Evolutionary conservation across 495 filamentous ascomycete species (phyloP), one percentile per base, ranked within the genome.

Genomic region (Penicillium chermesinum): DNA sequence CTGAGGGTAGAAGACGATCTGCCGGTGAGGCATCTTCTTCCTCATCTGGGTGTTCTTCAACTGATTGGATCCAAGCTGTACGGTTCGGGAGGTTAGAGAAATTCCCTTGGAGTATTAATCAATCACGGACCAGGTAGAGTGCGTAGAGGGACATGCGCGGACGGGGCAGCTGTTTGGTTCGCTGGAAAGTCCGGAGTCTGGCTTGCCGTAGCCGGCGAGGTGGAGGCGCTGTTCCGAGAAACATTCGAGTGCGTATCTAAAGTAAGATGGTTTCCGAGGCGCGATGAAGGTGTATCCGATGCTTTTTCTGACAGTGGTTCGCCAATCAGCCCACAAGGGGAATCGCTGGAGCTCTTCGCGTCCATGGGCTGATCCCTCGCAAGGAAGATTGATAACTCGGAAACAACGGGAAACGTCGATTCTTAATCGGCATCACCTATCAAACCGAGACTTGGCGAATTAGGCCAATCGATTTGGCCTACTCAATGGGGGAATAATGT

Each of bases 51-150:
- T 51, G 30, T 15, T 49, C 40, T 27, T 72, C 58, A 39, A 70
- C 63, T 20, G 69, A 69, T 12, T 56, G 61, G 38, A 72, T 66
- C 69, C 69, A 72, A 22, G 64, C 69, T 72, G 54, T 16, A 27
- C 20, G 40, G 40, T 66, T 33, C 62, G 56, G 41, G 34, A 41
- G 8, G 2, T 7, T 9, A 21, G 18, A 18, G 32, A 20, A 10
- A 1, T 9, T 43, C 13, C 12, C 18, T 16, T 2, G 19, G 6
- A 17, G 1, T 8, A 30, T 3, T 13, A 17, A 32, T 2, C 1
- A 15, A 27, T 21, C 22, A 43, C 39, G 33, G 66, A 71, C 68
- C 60, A 44, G 68, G 68, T 10, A 72, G 44, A 38, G 66, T 63
- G 20, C 66, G 58, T 20, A 55, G 16, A 34, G 46, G 50, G 18